Base-by-base conservation (phyloP, 805 yeast genomes). In the Candida montana region DNA sequence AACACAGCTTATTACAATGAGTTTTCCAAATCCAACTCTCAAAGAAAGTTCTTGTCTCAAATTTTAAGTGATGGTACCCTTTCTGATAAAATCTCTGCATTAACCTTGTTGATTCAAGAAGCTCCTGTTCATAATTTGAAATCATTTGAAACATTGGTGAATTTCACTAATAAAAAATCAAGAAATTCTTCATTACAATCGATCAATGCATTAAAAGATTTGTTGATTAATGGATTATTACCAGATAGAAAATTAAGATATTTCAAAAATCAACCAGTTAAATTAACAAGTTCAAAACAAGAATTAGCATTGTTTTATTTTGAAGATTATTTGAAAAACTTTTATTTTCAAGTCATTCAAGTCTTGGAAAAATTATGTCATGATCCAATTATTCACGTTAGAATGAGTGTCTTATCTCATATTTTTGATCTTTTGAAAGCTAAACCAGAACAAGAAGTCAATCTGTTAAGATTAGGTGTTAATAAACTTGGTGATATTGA, bases 391-490 rank as follows among this genome's bases (percentile, higher is more conserved):
- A 77, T 81, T 45, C 91, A 85, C 57, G 95, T 91, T 33, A 79
- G 95, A 61, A 73, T 82, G 70, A 85, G 79, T 48, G 79, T 83
- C 23, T 75, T 89, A 27, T 68, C 77, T 31, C 89, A 86, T 57
- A 74, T 90, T 26, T 85, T 89, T 51, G 95, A 85, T 43, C 69
- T 93, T 33, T 67, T 93, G 45, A 80, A 80, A 49, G 71, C 83
- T 6, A 91, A 90, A 62, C 98, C 99, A 4, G 99, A 93, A 67
- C 99, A 93, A 69, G 99, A 93, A 63, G 95, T 82, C 39, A 93
- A 93, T 61, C 68, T 93, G 50, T 71, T 93, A 54, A 75, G 89
- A 53, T 71, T 93, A 40, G 96, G 95, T 40, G 93, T 89, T 35
- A 93, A 93, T 62, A 93, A 93, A 61, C 71, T 93, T 29, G 99